These are phyloP conservation scores for Aspergillus melleus DNA, from an alignment of 2,329 filamentous ascomycete species.

Conservation along the genomic window DNA sequence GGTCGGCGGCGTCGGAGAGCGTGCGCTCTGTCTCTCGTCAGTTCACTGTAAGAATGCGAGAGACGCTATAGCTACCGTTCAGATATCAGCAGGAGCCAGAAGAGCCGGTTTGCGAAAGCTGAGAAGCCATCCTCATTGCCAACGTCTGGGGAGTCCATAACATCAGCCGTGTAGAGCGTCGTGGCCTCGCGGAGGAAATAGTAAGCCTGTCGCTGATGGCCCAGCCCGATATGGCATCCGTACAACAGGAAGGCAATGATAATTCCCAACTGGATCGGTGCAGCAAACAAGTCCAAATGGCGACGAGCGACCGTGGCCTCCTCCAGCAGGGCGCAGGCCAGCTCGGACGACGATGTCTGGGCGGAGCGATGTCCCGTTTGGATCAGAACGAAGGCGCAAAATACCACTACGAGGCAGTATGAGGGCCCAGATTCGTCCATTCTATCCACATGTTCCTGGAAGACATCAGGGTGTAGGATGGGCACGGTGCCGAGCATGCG, in stretches of 20 bases:
- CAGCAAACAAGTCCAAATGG: constrained; percentile 21
- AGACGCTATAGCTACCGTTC: constrained; percentile 54
- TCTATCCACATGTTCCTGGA: constrained; percentile 25
- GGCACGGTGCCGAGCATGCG: constrained; percentile 29
- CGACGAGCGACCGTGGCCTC: constrained; percentile 26
- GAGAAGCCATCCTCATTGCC: constrained; percentile 42
- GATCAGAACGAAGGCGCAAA: constrained; percentile 38
- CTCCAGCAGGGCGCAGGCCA: constrained; percentile 23
- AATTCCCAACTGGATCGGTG: constrained; percentile 38
- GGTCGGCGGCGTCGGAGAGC: constrained; percentile 65
- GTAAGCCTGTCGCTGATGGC: constrained; percentile 71
- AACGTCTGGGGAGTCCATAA: constrained; percentile 45
- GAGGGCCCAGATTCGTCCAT: constrained; percentile 22
- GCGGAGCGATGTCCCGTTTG: constrained; percentile 21
- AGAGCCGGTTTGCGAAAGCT: constrained; percentile 52
- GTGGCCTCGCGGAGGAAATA: constrained; percentile 71
- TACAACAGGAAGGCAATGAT: constrained; percentile 72
- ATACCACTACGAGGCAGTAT: constrained; percentile 35
- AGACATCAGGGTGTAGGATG: constrained; percentile 23
- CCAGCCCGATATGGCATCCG: constrained; percentile 64
- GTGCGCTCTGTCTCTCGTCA: constrained; percentile 52
- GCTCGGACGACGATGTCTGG: constrained; percentile 5
- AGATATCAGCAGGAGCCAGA: constrained; percentile 66
- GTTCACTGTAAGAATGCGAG: background rate
- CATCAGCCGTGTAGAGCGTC: constrained; percentile 62